Evolutionary conservation across 2,329 filamentous ascomycete species (phyloP), one percentile per base, ranked within the genome.

Genomic region (Monosporascus sp.): DNA sequence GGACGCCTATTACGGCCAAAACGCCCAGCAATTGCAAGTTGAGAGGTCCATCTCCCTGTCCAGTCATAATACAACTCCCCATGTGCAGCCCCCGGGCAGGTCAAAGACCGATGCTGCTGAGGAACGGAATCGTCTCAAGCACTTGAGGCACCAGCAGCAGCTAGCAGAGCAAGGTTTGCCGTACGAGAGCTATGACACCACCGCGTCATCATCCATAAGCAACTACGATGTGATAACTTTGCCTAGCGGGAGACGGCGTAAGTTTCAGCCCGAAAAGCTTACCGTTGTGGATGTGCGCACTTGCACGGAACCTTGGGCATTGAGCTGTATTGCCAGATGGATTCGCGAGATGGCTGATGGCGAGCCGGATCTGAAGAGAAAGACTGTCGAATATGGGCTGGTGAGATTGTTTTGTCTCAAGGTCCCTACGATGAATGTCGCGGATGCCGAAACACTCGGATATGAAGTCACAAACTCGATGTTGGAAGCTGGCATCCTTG

Each of bases 371-470:
- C 74, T 99, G 47, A 91, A 88, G 67, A 84, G 88, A 65, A 89
- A 91, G 65, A 86, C 88, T 2, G 85, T 99, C 50, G 87, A 91
- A 54, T 92, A 97, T 61, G 92, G 90, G 2, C 78, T 99, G 43
- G 86, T 96, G 43, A 88, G 86, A 31, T 77, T 99, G 7, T 97
- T 99, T 69, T 96, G 90, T 2, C 83, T 89, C 72, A 97, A 97
- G 70, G 91, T 99, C 1, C 92, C 94, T 0, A 99, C 91, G 0
- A 97, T 99, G 91, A 97, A 99, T 63, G 93, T 94, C 43, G 92
- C 93, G 6, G 95, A 99, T 75, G 94, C 94, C 0, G 94, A 99
- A 68, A 87, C 86, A 1, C 77, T 99, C 50, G 90, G 89, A 57
- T 81, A 83, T 54, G 84, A 84, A 41, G 89, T 96, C 0, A 85